phyloP scores from a whole-genome alignment of 352 stramenopile genomes.

The Albugo laibachii region DNA sequence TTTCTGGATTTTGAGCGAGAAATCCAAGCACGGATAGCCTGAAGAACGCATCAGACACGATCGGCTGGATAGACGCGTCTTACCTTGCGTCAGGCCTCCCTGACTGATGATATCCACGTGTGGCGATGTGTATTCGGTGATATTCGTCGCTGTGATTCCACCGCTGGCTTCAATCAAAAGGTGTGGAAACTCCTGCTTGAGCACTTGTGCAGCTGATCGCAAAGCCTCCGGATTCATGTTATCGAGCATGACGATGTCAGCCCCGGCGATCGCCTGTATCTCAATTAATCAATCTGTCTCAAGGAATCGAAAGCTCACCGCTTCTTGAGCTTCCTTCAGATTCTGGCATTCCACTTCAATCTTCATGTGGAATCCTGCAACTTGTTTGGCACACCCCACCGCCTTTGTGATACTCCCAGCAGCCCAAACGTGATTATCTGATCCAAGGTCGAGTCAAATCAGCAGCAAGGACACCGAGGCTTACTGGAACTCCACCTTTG shows the following conservation, averaged over 20 bases:
- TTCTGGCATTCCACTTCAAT: constrained; percentile 96
- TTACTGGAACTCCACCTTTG: constrained; percentile 41
- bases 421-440: constrained; percentile 96
- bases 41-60: neutral
- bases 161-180: constrained; percentile 94
- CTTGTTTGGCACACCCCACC: constrained; percentile 81
- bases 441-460: neutral
- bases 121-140: constrained; percentile 84
- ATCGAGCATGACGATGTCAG: constrained; percentile 97
- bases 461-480: neutral
- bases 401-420: constrained; percentile 89
- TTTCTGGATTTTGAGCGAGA: constrained; percentile 94
- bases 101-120: constrained; percentile 95
- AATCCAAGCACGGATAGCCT: constrained; percentile 91
- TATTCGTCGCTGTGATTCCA: constrained; percentile 91
- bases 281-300: neutral
- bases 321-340: constrained; percentile 88
- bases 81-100: constrained; percentile 93
- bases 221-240: constrained; percentile 90
- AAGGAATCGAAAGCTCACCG: constrained; percentile 15
- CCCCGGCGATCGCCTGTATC: constrained; percentile 29
- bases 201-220: constrained; percentile 74
- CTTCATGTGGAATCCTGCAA: constrained; percentile 95
- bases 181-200: constrained; percentile 91
- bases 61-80: neutral